Conservation (phyloP, 1,284 basidiomycete genomes). For the Ceratobasidium sp. region DNA sequence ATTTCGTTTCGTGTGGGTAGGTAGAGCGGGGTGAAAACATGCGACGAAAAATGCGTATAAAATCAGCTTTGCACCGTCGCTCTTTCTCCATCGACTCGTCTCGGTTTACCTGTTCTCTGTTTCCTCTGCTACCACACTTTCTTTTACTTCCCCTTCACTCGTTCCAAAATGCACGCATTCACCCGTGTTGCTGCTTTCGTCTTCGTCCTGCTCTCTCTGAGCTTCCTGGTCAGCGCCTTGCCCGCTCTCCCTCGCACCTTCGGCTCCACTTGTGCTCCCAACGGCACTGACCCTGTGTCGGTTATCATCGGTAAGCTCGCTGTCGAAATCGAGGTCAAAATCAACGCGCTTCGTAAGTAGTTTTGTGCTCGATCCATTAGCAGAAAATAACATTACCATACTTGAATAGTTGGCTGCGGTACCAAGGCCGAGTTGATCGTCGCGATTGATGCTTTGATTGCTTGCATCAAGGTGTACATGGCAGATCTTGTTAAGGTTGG, state of each 20-base stretch:
- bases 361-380: not conserved
- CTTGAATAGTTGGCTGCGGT: constrained; percentile 7
- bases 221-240: constrained; percentile 31
- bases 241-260: not conserved
- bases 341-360: constrained; percentile 13
- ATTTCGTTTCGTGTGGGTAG: no score
- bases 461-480: not conserved
- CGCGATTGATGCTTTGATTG: not conserved
- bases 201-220: constrained; percentile 32
- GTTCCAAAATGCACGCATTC: constrained; percentile 27
- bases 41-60: constrained; percentile 3
- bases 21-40: no score
- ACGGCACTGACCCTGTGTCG: constrained; percentile 24
- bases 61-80: not conserved
- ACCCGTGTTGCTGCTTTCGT: constrained; percentile 15
- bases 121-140: not conserved
- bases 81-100: constrained; percentile 3
- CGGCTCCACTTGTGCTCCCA: not conserved
- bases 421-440: constrained; percentile 8
- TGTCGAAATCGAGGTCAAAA: constrained; percentile 18
- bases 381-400: no score
- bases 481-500: constrained; percentile 27
- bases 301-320: not conserved
- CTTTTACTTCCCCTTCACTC: not conserved
- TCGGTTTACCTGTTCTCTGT: not conserved